phyloP scores from a whole-genome alignment of 164 flowering plant species.

The Vitis rupestris region DNA sequence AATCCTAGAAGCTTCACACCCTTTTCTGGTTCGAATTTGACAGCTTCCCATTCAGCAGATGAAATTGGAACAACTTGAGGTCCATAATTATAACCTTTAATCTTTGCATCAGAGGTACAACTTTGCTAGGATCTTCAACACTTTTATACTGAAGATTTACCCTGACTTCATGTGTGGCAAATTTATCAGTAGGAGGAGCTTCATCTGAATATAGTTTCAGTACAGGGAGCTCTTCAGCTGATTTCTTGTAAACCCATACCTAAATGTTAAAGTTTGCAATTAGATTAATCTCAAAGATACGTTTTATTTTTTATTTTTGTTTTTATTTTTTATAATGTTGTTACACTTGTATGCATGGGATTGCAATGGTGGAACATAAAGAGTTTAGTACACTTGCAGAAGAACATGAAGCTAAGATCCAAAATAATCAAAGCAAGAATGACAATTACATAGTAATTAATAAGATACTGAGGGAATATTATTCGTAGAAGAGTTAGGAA shows the following conservation, averaged over 20 bases:
- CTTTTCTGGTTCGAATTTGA: slow-evolving; percentile 90
- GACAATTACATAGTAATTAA: too few species aligned
- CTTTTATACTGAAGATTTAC: slow-evolving; percentile 82
- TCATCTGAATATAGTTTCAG: slow-evolving; percentile 80
- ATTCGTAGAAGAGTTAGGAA: not conserved
- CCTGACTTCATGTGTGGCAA: slow-evolving; percentile 91
- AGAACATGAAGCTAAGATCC: not conserved
- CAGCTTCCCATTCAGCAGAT: slow-evolving; percentile 78
- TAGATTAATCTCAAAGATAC: too few species aligned
- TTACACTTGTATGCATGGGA: not conserved
- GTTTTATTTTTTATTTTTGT: not conserved
- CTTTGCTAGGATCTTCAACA: slow-evolving; percentile 52
- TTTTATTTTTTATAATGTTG: not conserved
- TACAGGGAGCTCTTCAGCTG: slow-evolving; percentile 83
- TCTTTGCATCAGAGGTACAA: slow-evolving; percentile 90
- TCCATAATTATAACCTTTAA: slow-evolving; percentile 91
- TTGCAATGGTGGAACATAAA: slow-evolving; percentile 5
- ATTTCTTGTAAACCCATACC: slow-evolving; percentile 98
- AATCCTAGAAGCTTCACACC: slow-evolving; percentile 91
- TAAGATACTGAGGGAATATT: too few species aligned
- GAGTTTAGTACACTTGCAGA: slow-evolving; percentile 4
- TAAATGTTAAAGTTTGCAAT: slow-evolving; percentile 12
- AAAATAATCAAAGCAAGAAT: not conserved
- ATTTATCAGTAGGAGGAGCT: slow-evolving; percentile 80
- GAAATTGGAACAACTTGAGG: slow-evolving; percentile 97